A percentile compares a stretch with the other conserved stretches of the same genome.
Conservation (phyloP, 768 basidiomycete genomes). For the Termitomyces sp. region DNA sequence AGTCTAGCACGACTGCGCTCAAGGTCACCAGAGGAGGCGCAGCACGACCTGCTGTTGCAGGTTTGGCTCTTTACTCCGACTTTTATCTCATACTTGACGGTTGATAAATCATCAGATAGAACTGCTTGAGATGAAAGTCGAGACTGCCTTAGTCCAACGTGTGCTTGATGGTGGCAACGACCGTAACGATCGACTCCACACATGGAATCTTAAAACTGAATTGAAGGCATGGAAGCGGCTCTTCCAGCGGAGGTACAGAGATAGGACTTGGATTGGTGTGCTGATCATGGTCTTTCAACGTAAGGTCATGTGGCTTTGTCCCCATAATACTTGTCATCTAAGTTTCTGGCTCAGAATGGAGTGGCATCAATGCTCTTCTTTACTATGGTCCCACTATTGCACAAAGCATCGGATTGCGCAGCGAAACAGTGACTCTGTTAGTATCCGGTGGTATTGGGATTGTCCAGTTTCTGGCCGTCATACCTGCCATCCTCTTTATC, state of each 20-base stretch:
- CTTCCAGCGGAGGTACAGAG: constrained; percentile 45
- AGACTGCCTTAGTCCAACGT: constrained; percentile 46
- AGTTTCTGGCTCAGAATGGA: constrained; percentile 55
- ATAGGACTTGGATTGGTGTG: constrained; percentile 64
- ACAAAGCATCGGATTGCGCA: constrained; percentile 53
- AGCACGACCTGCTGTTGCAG: constrained; percentile 46
- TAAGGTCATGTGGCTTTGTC: constrained; percentile 23
- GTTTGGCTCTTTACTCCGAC: constrained; percentile 18
- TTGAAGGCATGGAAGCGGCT: constrained; percentile 49
- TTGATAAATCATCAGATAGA: constrained; percentile 43
- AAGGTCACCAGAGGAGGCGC: constrained; percentile 37
- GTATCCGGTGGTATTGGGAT: constrained; percentile 77
- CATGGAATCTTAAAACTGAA: constrained; percentile 25
- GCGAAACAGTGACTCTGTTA: constrained; percentile 54
- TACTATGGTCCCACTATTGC: constrained; percentile 80
- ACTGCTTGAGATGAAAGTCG: constrained; percentile 70
- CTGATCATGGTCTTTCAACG: constrained; percentile 83
- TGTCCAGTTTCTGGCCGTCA: constrained; percentile 69
- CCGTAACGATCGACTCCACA: constrained; percentile 1
- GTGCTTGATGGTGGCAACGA: constrained; percentile 17
- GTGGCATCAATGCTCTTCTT: constrained; percentile 77
- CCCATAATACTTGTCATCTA: not conserved
- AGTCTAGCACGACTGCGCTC: constrained; percentile 54
- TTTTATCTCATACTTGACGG: not conserved
- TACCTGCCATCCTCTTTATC: constrained; percentile 68